phyloP scores from a whole-genome alignment of 305 asterid species.

The Caryopteris hybrid region DNA sequence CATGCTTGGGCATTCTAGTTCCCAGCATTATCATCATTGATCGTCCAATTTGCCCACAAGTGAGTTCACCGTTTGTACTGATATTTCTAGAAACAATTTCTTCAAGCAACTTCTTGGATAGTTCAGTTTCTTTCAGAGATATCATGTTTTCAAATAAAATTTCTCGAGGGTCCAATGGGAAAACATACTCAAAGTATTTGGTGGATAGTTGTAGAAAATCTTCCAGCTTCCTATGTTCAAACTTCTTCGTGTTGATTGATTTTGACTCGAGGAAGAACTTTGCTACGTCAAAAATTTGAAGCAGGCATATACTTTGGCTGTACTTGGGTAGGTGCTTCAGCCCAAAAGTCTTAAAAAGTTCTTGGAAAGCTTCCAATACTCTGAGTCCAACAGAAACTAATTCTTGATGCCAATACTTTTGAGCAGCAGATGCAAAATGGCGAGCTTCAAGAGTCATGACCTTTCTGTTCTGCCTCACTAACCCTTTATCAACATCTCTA shows the following conservation, averaged over 20 bases:
- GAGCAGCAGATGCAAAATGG: conserved; percentile 39
- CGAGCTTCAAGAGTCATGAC: conserved; percentile 22
- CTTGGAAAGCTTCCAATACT: conserved; percentile 39
- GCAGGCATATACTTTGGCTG: conserved; percentile 32
- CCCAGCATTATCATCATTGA: conserved; percentile 40
- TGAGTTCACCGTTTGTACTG: not conserved
- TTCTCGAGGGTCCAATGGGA: conserved; percentile 40
- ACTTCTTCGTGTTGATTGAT: conserved; percentile 6
- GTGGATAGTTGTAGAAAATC: conserved; percentile 18
- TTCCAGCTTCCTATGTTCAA: conserved; percentile 12
- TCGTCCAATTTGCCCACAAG: conserved; percentile 45
- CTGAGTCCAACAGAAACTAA: conserved; percentile 31
- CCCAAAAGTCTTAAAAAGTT: conserved; percentile 14
- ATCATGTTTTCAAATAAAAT: conserved; percentile 34
- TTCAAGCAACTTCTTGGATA: conserved; percentile 34
- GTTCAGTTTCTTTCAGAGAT: conserved; percentile 33
- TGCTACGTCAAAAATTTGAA: conserved; percentile 29
- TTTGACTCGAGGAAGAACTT: conserved; percentile 26
- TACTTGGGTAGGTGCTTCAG: conserved; percentile 16
- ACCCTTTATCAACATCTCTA: conserved; percentile 19
- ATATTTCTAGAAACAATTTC: conserved; percentile 26
- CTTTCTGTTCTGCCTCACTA: conserved; percentile 15
- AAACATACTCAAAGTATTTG: conserved; percentile 33
- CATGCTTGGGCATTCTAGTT: conserved; percentile 22
- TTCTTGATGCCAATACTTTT: conserved; percentile 39